Percentiles rank a stretch among this genome's conserved stretches.
phyloP scores from a whole-genome alignment of 2,329 filamentous ascomycete genomes.

The Rosellinia necatrix region DNA sequence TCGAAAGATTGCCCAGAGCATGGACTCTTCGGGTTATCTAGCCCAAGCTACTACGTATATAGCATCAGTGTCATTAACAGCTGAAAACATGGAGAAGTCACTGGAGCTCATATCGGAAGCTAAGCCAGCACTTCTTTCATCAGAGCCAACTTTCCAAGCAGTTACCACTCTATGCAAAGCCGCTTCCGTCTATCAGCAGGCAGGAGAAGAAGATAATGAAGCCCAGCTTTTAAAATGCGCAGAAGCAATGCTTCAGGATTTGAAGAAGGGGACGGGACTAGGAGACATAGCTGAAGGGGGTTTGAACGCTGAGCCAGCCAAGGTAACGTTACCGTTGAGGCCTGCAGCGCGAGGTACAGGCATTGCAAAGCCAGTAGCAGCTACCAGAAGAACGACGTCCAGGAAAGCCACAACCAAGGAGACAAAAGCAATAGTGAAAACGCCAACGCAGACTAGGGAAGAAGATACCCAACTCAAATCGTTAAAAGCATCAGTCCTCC shows the following conservation, averaged over 20 bases:
- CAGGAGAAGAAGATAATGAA: slow-evolving; percentile 51
- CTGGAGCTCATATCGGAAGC: slow-evolving; percentile 59
- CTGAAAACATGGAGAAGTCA: slow-evolving; percentile 64
- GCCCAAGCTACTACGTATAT: slow-evolving; percentile 60
- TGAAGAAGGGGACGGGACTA: slow-evolving; percentile 35
- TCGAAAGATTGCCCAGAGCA: slow-evolving; percentile 72
- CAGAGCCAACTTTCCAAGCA: slow-evolving; percentile 50
- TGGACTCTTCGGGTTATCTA: slow-evolving; percentile 63
- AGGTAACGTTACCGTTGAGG: slow-evolving; percentile 38
- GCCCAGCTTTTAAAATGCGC: slow-evolving; percentile 52
- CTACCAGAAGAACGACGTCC: slow-evolving; percentile 20
- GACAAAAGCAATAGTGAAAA: slow-evolving; percentile 21
- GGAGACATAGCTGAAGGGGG: slow-evolving; percentile 29
- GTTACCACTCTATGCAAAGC: slow-evolving; percentile 59
- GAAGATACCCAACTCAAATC: slow-evolving; percentile 44
- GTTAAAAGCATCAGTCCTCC: slow-evolving; percentile 46
- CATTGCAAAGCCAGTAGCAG: slow-evolving; percentile 28
- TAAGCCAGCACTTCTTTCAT: slow-evolving; percentile 53
- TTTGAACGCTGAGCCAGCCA: slow-evolving; percentile 46
- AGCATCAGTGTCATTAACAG: slow-evolving; percentile 59
- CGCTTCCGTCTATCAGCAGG: slow-evolving; percentile 59
- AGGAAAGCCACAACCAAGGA: slow-evolving; percentile 40
- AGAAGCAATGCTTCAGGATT: slow-evolving; percentile 50
- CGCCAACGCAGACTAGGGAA: slow-evolving; percentile 17
- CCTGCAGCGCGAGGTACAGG: slow-evolving; percentile 25